A percentile compares a stretch with the other conserved stretches of the same genome.
Evolutionary conservation across 305 asterid genomes (phyloP).

Genomic region (Fraxinus floribunda): DNA sequence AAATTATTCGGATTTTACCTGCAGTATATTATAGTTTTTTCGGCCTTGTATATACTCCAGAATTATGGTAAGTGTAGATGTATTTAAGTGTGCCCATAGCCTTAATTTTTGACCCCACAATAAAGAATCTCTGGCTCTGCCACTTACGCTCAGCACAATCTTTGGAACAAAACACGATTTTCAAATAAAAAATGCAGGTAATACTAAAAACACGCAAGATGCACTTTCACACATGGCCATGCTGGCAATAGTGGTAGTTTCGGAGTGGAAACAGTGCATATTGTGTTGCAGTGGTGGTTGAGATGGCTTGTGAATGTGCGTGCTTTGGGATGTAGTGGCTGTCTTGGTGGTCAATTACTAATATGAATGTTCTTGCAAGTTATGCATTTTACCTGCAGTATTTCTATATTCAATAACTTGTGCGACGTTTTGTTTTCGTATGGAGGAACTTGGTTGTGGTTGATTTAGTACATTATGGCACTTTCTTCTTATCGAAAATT

Average conservation of each 20-base stretch:
- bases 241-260: conserved; percentile 1
- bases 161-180: background rate
- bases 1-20: background rate
- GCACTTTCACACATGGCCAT: background rate
- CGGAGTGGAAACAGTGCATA: background rate
- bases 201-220: background rate
- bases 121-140: background rate
- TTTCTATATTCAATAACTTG: background rate
- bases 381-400: background rate
- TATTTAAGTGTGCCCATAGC: background rate
- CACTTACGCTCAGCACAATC: background rate
- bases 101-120: background rate
- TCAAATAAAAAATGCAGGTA: background rate
- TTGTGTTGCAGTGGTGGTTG: background rate
- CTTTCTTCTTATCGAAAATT: background rate
- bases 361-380: background rate
- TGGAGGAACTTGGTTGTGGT: background rate
- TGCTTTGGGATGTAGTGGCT: background rate
- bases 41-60: background rate
- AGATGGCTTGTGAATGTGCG: background rate
- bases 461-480: background rate
- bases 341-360: background rate
- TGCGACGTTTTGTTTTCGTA: background rate
- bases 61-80: background rate
- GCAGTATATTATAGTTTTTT: background rate